These are phyloP conservation scores for Cadophora luteo-olivacea DNA, from an alignment of 2,329 filamentous ascomycete species.

Conservation along the genomic window DNA sequence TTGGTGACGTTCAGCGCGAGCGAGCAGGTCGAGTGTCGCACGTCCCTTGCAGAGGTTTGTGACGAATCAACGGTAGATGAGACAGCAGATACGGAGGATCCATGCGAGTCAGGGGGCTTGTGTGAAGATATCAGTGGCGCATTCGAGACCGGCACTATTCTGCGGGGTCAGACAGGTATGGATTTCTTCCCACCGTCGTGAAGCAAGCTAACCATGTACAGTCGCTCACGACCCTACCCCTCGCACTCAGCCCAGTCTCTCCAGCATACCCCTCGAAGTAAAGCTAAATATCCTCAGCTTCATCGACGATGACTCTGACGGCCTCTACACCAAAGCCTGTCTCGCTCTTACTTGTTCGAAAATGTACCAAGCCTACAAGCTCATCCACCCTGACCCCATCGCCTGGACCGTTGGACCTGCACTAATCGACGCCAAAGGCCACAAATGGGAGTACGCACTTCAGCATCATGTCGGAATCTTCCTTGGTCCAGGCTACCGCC, in stretches of 20 bases:
- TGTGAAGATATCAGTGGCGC: not conserved
- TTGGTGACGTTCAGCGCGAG: not conserved
- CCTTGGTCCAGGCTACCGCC: not conserved
- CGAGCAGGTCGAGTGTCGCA: not conserved
- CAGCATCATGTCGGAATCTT: not conserved
- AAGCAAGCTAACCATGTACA: not conserved
- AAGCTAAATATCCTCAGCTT: not conserved
- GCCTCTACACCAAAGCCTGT: not conserved
- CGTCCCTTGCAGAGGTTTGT: not conserved
- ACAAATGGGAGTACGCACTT: not conserved
- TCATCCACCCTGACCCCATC: not conserved
- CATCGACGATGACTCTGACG: not conserved
- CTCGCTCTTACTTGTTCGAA: not conserved
- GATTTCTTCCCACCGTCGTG: not conserved
- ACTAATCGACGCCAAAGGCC: not conserved
- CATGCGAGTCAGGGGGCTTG: not conserved
- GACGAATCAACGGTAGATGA: not conserved
- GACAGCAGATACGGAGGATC: not conserved
- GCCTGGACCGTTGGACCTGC: not conserved
- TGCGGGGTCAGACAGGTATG: not conserved
- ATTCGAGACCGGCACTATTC: not conserved
- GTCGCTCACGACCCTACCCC: not conserved
- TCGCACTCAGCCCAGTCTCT: not conserved
- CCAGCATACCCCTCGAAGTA: not conserved
- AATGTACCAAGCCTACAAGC: not conserved